Base-by-base conservation (phyloP, 495 filamentous ascomycete species). In the Penicillium soppii region DNA sequence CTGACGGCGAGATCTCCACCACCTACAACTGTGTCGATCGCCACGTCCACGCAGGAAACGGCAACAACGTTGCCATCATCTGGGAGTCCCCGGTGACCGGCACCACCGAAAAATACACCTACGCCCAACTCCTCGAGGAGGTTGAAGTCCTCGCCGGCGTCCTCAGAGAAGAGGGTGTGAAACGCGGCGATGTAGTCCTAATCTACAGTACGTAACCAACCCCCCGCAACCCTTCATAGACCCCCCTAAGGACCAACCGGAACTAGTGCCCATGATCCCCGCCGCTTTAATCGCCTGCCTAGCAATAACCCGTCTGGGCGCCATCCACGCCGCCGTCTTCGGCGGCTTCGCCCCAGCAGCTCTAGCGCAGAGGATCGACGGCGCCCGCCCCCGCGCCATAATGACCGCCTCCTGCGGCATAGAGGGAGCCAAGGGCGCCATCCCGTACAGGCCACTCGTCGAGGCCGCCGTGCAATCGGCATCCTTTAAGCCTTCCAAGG, bases 351-450 rank as follows among this genome's bases (percentile, higher is more conserved):
- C 89, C 0, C 71, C 90, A 6, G 73, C 77, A 15, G 88, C 92
- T 3, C 76, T 96, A 20, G 91, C 92, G 2, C 92, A 97, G 65
- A 80, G 92, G 7, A 95, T 97, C 48, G 90, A 95, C 33, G 87
- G 88, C 0, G 89, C 86, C 1, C 78, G 82, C 37, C 89, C 92
- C 10, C 78, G 79, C 16, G 82, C 79, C 8, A 84, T 97, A 41
- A 77, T 96, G 67, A 96, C 92, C 4, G 91, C 92, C 2, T 92
- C 88, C 2, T 97, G 92, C 68, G 92, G 92, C 6, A 92, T 96
- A 40, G 92, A 97, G 56, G 92, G 92, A 7, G 76, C 76, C 47
- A 95, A 95, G 61, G 86, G 83, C 1, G 82, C 88, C 5, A 75
- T 85, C 57, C 56, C 74, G 8, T 96, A 96, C 60, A 82, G 83